A percentile compares a stretch with the other conserved stretches of the same genome.
phyloP scores from a whole-genome alignment of 805 yeast species.

The Lipomyces chichibuensis region DNA sequence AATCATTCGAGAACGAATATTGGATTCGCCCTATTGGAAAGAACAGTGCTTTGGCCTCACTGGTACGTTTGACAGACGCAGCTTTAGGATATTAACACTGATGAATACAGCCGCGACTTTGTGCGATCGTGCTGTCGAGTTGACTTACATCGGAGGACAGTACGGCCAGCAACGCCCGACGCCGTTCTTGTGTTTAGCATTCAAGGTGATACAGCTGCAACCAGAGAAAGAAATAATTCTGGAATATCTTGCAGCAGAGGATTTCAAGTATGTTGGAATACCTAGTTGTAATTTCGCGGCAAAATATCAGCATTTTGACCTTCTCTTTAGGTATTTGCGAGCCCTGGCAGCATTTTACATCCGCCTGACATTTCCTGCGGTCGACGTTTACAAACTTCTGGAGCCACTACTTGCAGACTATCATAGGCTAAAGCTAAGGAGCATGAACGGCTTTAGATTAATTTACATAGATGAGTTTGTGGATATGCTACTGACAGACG shows the following conservation, averaged over 20 bases:
- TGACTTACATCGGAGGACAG: constrained; percentile 62
- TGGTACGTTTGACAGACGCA: constrained; percentile 27
- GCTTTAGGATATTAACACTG: not conserved
- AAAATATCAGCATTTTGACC: constrained; percentile 1
- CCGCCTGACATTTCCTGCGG: constrained; percentile 50
- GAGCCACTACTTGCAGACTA: constrained; percentile 66
- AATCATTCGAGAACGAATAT: constrained; percentile 59
- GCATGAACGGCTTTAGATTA: constrained; percentile 47
- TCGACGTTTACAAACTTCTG: constrained; percentile 53
- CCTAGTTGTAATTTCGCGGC: not conserved
- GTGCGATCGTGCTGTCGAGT: constrained; percentile 52
- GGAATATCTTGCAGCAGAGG: constrained; percentile 59
- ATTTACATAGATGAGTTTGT: constrained; percentile 73
- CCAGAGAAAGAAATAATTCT: constrained; percentile 63
- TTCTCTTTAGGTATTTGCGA: constrained; percentile 51
- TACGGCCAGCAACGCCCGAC: constrained; percentile 62
- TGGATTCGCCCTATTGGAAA: constrained; percentile 63
- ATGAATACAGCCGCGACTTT: constrained; percentile 48
- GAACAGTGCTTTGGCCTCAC: constrained; percentile 56
- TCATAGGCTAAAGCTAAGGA: constrained; percentile 63
- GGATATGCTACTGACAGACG: constrained; percentile 60
- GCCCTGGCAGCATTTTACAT: constrained; percentile 69
- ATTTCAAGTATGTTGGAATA: constrained; percentile 59
- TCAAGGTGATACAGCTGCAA: constrained; percentile 74
- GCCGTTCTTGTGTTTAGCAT: constrained; percentile 73